Conservation (phyloP, 2,329 filamentous ascomycete genomes). For the Ophiobolus disseminans region DNA sequence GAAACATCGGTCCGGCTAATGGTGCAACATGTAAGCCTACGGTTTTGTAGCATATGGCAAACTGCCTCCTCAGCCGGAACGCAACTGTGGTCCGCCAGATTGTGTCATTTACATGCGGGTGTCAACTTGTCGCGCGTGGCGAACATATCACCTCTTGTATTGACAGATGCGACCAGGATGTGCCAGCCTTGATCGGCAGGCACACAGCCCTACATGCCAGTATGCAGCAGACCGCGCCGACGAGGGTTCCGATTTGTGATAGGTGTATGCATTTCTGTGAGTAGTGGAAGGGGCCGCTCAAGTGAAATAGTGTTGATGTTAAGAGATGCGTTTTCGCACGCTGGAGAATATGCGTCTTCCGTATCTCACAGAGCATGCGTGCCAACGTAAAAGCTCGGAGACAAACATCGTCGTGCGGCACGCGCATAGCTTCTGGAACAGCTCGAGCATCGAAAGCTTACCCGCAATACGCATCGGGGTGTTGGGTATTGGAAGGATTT, state of each 20-base stretch:
- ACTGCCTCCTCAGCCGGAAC: conserved; percentile 7
- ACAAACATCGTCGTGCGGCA: no score
- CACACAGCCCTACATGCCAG: conserved; percentile 10
- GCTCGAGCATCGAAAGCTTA: conserved; percentile 9
- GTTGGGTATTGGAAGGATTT: conserved; percentile 1
- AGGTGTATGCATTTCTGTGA: no score
- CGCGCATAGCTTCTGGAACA: no score
- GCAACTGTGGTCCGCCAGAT: conserved; percentile 4
- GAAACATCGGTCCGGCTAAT: conserved; percentile 41
- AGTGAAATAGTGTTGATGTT: no score
- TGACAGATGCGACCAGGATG: conserved; percentile 22
- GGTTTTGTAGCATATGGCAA: conserved; percentile 19
- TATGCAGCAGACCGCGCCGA: no score
- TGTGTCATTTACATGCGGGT: conserved; percentile 1
- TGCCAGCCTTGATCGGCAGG: conserved; percentile 26
- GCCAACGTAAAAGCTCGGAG: no score
- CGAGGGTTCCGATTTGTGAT: no score
- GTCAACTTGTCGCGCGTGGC: conserved; percentile 21
- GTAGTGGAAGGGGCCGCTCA: no score
- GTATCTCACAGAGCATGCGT: no score
- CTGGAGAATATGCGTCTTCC: background rate
- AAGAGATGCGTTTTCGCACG: background rate
- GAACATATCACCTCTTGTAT: conserved; percentile 7
- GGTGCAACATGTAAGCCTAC: conserved; percentile 36
- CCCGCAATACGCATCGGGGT: conserved; percentile 5